These are phyloP conservation scores for Ganoderma sp. DNA, from an alignment of 1,284 basidiomycete genomes.

Conservation along the genomic window DNA sequence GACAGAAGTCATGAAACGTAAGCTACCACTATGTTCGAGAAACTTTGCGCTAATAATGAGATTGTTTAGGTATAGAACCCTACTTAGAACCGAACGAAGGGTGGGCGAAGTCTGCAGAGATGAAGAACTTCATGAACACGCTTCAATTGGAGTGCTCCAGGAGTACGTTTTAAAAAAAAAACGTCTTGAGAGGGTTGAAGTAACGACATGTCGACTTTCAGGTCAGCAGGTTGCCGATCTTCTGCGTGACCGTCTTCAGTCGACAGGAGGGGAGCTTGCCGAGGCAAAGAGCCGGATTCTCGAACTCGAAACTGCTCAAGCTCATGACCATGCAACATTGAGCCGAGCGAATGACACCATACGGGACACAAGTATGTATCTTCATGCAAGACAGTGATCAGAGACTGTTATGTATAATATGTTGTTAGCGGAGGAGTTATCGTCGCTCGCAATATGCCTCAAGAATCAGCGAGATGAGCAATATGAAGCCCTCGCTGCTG, in stretches of 20 bases:
- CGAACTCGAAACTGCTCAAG: constrained; percentile 38
- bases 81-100: constrained; percentile 38
- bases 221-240: constrained; percentile 45
- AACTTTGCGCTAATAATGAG: not conserved
- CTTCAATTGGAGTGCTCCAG: constrained; percentile 40
- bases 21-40: not conserved
- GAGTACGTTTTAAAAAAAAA: constrained; percentile 29
- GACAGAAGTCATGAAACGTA: constrained; percentile 35
- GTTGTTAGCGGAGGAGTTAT: constrained; percentile 30
- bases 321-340: constrained; percentile 36
- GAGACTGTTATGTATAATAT: constrained; percentile 2
- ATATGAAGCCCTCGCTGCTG: constrained; percentile 27
- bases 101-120: constrained; percentile 32
- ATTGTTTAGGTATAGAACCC: constrained; percentile 36
- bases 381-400: not conserved
- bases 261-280: constrained; percentile 41
- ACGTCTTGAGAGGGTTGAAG: not conserved
- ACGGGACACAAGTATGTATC: constrained; percentile 33
- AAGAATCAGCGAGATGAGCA: constrained; percentile 32
- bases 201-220: constrained; percentile 21
- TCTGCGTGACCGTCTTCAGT: constrained; percentile 44
- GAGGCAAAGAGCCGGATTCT: constrained; percentile 41
- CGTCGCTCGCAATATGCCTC: constrained; percentile 26
- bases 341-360: constrained; percentile 32
- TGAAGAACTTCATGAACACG: constrained; percentile 35